A percentile compares a stretch with the other conserved stretches of the same genome.
These are phyloP conservation scores for Olyra latifolia DNA, from an alignment of 176 grass and related monocot genomes.

Conservation along the genomic window DNA sequence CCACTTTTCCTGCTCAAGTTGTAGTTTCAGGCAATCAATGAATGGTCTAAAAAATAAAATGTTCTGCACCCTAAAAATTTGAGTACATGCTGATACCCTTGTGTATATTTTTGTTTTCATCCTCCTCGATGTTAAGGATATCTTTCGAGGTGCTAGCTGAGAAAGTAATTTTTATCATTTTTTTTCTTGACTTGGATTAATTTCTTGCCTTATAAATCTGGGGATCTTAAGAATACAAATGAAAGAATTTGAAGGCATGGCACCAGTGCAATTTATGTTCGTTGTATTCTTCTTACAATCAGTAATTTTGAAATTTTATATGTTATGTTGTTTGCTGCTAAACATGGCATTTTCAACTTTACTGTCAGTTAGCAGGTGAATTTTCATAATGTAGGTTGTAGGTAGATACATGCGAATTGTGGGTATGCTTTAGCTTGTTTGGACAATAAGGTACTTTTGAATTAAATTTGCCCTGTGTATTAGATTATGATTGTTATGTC, in stretches of 20 bases:
- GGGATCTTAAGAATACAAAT: background rate
- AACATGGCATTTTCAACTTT: background rate
- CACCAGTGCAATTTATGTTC: background rate
- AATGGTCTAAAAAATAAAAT: background rate
- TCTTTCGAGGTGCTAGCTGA: background rate
- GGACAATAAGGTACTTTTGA: background rate
- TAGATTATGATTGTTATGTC: background rate
- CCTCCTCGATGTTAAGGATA: background rate
- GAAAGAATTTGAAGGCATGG: slow-evolving; percentile 6
- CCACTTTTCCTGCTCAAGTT: background rate
- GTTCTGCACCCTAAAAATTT: background rate
- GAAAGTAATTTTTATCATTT: background rate
- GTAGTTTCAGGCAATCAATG: background rate
- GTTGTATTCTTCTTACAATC: background rate
- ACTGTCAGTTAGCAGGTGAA: background rate
- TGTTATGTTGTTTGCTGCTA: background rate
- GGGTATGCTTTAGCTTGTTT: background rate
- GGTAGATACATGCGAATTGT: background rate
- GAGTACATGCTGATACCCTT: background rate
- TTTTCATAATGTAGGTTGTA: background rate
- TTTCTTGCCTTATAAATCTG: background rate
- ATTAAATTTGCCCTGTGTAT: background rate
- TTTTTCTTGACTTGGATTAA: background rate
- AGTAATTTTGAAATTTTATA: background rate
- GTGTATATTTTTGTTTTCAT: background rate